Percentiles rank a stretch among this genome's conserved stretches.
Evolutionary conservation across 768 basidiomycete species (phyloP).

Genomic region (Pluteus cervinus): DNA sequence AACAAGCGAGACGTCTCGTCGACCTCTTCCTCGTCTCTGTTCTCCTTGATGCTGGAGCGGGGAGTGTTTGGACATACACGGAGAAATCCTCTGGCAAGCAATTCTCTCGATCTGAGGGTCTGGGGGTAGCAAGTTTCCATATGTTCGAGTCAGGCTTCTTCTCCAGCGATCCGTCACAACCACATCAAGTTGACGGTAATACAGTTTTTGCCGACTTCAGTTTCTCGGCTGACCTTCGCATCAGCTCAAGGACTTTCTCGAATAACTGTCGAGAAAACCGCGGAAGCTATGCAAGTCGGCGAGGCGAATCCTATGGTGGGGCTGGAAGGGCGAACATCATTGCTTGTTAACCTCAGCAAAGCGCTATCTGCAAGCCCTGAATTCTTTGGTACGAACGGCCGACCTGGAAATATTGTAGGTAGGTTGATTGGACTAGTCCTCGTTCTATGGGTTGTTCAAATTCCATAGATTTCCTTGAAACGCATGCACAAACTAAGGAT

Average conservation of each 20-base stretch:
- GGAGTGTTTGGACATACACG: conserved; percentile 71
- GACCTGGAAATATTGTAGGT: conserved; percentile 85
- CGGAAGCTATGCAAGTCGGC: conserved; percentile 73
- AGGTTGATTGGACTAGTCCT: conserved; percentile 8
- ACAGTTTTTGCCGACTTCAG: background rate
- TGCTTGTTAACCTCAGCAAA: conserved; percentile 66
- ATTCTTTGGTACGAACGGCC: conserved; percentile 67
- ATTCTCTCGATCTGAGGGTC: conserved; percentile 70
- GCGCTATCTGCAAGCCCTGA: conserved; percentile 62
- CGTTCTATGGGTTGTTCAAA: background rate
- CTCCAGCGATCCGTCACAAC: conserved; percentile 55
- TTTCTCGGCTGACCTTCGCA: background rate
- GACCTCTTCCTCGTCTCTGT: conserved; percentile 92
- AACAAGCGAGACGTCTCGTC: conserved; percentile 68
- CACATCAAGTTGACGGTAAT: conserved; percentile 77
- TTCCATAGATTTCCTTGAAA: conserved; percentile 59
- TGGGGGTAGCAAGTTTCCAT: conserved; percentile 84
- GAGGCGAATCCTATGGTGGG: conserved; percentile 83
- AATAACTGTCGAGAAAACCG: conserved; percentile 54
- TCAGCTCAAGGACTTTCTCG: conserved; percentile 65
- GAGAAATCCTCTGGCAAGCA: conserved; percentile 49
- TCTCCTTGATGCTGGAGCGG: conserved; percentile 91
- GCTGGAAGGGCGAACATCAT: conserved; percentile 75
- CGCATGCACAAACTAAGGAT: conserved; percentile 40
- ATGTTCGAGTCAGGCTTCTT: conserved; percentile 88